phyloP scores from a whole-genome alignment of 106 monocot species.

The Apostasia shenzhenica region DNA sequence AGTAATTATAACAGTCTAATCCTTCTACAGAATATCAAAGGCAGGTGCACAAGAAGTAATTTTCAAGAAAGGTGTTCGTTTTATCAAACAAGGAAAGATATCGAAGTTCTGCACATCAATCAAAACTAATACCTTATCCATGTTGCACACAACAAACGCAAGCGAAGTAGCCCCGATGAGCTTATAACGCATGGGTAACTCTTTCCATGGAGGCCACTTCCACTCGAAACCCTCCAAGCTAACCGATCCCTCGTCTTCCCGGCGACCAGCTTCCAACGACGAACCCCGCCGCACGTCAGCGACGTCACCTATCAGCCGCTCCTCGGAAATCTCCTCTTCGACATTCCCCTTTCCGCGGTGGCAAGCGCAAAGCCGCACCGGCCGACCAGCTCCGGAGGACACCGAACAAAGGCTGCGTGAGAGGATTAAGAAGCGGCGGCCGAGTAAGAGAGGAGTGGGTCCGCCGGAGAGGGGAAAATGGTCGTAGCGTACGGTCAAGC shows the following conservation, averaged over 20 bases:
- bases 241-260: background rate
- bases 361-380: slow-evolving; percentile 5
- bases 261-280: background rate
- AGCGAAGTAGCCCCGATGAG: slow-evolving; percentile 81
- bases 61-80: no score
- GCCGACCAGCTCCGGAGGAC: background rate
- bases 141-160: slow-evolving; percentile 96
- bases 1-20: no score
- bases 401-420: background rate
- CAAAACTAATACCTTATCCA: slow-evolving; percentile 73
- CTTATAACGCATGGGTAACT: slow-evolving; percentile 61
- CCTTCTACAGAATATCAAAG: no score
- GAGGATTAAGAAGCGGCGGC: slow-evolving; percentile 1
- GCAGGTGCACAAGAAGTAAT: no score
- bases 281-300: slow-evolving; percentile 3
- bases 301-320: slow-evolving; percentile 11
- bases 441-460: background rate
- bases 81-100: no score
- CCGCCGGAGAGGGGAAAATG: background rate
- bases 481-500: background rate
- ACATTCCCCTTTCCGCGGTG: background rate
- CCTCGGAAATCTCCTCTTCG: slow-evolving; percentile 8
- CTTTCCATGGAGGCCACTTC: slow-evolving; percentile 45
- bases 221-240: slow-evolving; percentile 12
- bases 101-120: no score